Base-by-base conservation (phyloP, 2,329 filamentous ascomycete genomes). In the Ceratocystis smalleyi region DNA sequence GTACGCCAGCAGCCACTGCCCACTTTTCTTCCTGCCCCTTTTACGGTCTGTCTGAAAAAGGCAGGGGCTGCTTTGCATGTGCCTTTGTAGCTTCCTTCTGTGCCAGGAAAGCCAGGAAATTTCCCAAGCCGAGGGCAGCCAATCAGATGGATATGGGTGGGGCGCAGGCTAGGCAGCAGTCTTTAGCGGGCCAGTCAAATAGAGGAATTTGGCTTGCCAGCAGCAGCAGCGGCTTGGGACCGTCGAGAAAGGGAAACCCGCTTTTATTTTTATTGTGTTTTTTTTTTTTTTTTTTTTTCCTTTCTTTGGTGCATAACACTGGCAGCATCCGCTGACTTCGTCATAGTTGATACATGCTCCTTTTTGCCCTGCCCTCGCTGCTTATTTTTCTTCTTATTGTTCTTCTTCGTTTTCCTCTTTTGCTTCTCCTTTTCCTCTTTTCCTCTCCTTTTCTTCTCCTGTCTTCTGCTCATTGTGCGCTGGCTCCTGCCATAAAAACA, bases 141-240 rank as follows among this genome's bases (percentile, higher is more conserved):
- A 64, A 64, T 64, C 24, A 60, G 15, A 30, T 24, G 7, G 6
- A n/a, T 5, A n/a, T 4, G 27, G 40, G 62, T 64, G 62, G 62
- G 54, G 54, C 62, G 5, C 12, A 19, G 6, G 30, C 62, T 64
- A 64, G 62, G 62, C 62, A 64, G 62, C 62, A 64, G 62, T 40
- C 62, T 35, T 64, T 43, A 59, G 54, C 54, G 51, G 62, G 59
- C 62, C 40, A 63, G 62, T 49, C 43, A 57, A 60, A 64, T 59
- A 32, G 62, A 19, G 12, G 32, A 55, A 55, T 24, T 30, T 57
- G 54, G 54, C 54, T 35, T 10, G 30, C 27, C 32, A n/a, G 54
- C 27, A 15, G 15, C 2, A 4, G 27, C 27, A n/a, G n/a, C n/a
- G n/a, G n/a, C 27, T 54, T 43, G 24, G 45, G 15, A 10, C 5